Conservation (phyloP, 2,329 filamentous ascomycete genomes). For the Metarhizium anisopliae region DNA sequence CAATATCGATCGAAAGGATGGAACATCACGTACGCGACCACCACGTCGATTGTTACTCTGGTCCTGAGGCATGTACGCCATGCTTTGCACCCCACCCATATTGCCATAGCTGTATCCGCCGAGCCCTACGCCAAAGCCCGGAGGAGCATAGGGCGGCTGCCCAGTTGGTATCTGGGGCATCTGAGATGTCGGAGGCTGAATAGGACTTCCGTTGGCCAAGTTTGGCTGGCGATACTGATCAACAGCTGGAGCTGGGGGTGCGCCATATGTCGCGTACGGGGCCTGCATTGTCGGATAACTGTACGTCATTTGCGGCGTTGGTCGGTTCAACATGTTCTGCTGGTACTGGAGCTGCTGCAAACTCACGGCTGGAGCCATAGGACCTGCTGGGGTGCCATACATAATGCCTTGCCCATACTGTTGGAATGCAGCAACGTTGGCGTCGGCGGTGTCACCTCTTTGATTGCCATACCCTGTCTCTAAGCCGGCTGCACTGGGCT, state of each 20-base stretch:
- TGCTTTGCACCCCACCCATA: slow-evolving; percentile 37
- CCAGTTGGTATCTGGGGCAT: slow-evolving; percentile 30
- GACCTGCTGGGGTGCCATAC: slow-evolving; percentile 37
- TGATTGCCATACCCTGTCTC: slow-evolving; percentile 44
- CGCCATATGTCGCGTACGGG: slow-evolving; percentile 44
- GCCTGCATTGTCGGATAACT: slow-evolving; percentile 49
- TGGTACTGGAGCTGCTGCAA: slow-evolving; percentile 51
- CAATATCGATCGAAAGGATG: background rate
- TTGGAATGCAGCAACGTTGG: slow-evolving; percentile 39
- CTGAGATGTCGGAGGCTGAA: slow-evolving; percentile 33
- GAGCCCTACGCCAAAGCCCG: slow-evolving; percentile 41
- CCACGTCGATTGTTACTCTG: slow-evolving; percentile 43
- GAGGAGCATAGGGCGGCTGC: slow-evolving; percentile 37
- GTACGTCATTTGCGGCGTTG: slow-evolving; percentile 44
- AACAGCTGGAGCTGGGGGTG: slow-evolving; percentile 32
- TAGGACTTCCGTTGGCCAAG: slow-evolving; percentile 41
- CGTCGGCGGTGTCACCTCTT: slow-evolving; percentile 43
- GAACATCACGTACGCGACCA: slow-evolving; percentile 42
- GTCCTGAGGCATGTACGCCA: slow-evolving; percentile 45
- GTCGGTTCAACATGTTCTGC: slow-evolving; percentile 47
- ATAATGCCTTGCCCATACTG: slow-evolving; percentile 42
- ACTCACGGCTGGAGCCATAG: slow-evolving; percentile 36
- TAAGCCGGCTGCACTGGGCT: slow-evolving; percentile 31
- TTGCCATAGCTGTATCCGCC: slow-evolving; percentile 36
- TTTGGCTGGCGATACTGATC: slow-evolving; percentile 49